Base-by-base conservation (phyloP, 805 yeast genomes). In the Saccharomycopsis vini region DNA sequence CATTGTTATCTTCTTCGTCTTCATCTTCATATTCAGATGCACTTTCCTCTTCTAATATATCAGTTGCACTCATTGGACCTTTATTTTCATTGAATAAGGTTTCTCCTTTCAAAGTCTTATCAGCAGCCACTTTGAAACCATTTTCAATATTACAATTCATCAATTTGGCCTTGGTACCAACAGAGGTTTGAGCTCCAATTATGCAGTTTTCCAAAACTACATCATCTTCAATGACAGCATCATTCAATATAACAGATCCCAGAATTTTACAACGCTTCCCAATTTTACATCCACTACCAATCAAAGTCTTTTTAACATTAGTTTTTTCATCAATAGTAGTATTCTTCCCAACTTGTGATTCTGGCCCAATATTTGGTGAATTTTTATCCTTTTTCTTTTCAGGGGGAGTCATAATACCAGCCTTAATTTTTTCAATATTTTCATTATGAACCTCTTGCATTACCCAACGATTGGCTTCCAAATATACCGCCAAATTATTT, bases 201-300 rank as follows among this genome's bases (percentile, higher is more conserved):
- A 90, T 79, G 63, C 95, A 86, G 64, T 90, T 92, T 60, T 92
- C 98, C 48, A 70, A 45, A 2, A 62, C 57, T 38, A 75, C 80
- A 52, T 85, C 96, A 60, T 90, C 95, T 38, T 77, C 95, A 30
- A 92, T 65, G 1, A 62, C 63, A 19, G 80, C 94, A 41, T 75
- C 74, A 55, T 83, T 82, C 40, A 87, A 66, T 4, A 92, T 56
- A 12, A 92, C 77, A 52, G 89, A 87, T 2, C 95, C 97, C 2
- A 88, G 83, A 45, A 92, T 72, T 53, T 92, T 79, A 61, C 95
- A 90, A 49, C 87, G 75, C 56, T 78, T 80, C 31, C 98, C 98
- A 42, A 94, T 77, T 15, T 52, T 64, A 63, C 95, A 85, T 53
- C 74, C 71, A 9, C 68, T 61, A 4, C 96, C 95, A 23, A 92